Conservation (phyloP, 352 stramenopile species). For the Phytophthora fragariaefolia region DNA sequence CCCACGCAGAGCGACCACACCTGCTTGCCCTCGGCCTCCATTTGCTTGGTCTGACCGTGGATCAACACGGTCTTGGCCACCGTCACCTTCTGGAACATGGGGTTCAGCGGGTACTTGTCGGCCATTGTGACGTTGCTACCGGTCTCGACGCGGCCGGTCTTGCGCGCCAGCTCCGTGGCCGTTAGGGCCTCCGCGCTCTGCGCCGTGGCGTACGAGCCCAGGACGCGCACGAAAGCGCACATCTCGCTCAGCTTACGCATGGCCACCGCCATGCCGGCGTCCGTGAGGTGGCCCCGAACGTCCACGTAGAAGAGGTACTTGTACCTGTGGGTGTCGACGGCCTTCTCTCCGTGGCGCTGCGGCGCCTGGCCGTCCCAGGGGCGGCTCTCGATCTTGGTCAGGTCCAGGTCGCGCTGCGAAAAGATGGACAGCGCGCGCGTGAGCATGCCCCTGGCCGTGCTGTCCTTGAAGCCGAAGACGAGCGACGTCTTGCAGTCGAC, state of each 20-base stretch:
- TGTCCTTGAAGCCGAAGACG: slow-evolving; percentile 77
- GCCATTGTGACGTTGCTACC: slow-evolving; percentile 48
- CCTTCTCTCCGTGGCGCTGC: slow-evolving; percentile 45
- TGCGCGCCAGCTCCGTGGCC: slow-evolving; percentile 15
- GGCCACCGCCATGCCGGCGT: slow-evolving; percentile 74
- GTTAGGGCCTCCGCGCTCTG: slow-evolving; percentile 27
- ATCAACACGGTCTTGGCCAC: slow-evolving; percentile 94
- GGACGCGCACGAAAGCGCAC: slow-evolving; percentile 84
- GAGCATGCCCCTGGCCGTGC: slow-evolving; percentile 62
- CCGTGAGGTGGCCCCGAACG: slow-evolving; percentile 64
- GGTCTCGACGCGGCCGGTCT: slow-evolving; percentile 27
- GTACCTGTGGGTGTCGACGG: slow-evolving; percentile 49
- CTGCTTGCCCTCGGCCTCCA: slow-evolving; percentile 92
- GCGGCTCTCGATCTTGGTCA: slow-evolving; percentile 81
- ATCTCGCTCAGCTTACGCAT: slow-evolving; percentile 85
- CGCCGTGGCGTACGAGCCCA: slow-evolving; percentile 81
- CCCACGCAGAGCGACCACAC: slow-evolving; percentile 95
- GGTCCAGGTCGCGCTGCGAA: slow-evolving; percentile 64
- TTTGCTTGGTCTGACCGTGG: slow-evolving; percentile 94
- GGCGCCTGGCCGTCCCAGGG: slow-evolving; percentile 58
- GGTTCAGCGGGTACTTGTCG: slow-evolving; percentile 72
- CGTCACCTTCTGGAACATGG: slow-evolving; percentile 86
- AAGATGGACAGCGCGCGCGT: slow-evolving; percentile 72
- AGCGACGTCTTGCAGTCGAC: slow-evolving; percentile 77
- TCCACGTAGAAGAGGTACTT: slow-evolving; percentile 87